Base-by-base conservation (phyloP, 2,329 filamentous ascomycete genomes). In the Amphichorda felina region DNA sequence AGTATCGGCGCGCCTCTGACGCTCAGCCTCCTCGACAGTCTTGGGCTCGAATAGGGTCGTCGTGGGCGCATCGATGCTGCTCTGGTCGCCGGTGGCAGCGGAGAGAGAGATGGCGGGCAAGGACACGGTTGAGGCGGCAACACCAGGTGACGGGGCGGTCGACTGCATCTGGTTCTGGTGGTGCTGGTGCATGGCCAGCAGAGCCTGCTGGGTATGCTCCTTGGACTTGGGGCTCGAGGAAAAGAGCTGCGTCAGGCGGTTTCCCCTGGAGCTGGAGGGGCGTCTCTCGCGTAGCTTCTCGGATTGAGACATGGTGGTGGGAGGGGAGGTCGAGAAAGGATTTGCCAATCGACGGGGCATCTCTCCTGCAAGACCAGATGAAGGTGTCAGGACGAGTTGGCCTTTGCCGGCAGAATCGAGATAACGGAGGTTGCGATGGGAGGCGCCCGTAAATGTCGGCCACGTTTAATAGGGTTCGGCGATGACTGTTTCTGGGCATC, bases 51-150 rank as follows among this genome's bases (percentile, higher is more conserved):
- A 95, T 34, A 96, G 75, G 8, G 74, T 69, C 9, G 78, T 94
- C 34, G 82, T 82, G 8, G 33, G 68, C 47, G 82, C 73, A 48
- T 94, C 82, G 56, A 75, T 77, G 54, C 74, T 79, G 54, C 77
- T 73, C 68, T 91, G 72, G 48, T 84, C 82, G 48, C 84, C 82
- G 43, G 76, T 81, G 21, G 78, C 83, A 34, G 85, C 87, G 10
- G 89, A 94, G 38, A 96, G 71, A 29, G 86, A 94, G 51, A 96
- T 95, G 36, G 82, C 89, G 27, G 89, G 89, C 49, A 95, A 66
- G 33, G 85, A 83, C 43, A 88, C 64, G 39, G 82, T 79, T 29
- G 86, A 71, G 39, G 76, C 72, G 43, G 76, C 79, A 50, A 86
- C 80, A 41, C 76, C 71, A 34, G 72, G 66, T 36, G 62, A 53